Conservation (phyloP, 305 asterid species). For the Fraxinus floribunda region DNA sequence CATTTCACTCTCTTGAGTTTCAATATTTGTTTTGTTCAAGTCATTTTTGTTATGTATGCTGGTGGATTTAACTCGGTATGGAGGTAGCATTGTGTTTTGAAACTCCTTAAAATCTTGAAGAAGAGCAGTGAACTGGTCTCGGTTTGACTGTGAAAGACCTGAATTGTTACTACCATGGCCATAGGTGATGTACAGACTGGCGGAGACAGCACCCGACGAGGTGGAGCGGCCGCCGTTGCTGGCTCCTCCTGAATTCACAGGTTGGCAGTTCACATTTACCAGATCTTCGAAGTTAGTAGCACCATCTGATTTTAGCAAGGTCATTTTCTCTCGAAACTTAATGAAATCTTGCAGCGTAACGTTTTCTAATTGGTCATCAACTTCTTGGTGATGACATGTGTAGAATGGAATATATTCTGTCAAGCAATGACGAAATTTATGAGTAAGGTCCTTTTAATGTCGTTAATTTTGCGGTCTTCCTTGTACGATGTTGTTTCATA, state of each 20-base stretch:
- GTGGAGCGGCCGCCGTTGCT: no score
- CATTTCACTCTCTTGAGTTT: constrained; percentile 27
- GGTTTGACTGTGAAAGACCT: constrained; percentile 8
- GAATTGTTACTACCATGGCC: constrained; percentile 20
- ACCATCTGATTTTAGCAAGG: constrained; percentile 6
- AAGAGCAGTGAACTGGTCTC: constrained; percentile 8
- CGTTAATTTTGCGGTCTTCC: not conserved
- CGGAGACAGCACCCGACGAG: no score
- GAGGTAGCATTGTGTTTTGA: constrained; percentile 10
- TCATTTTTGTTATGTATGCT: not conserved
- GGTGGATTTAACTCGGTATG: constrained; percentile 2
- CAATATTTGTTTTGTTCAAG: not conserved
- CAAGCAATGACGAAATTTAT: not conserved
- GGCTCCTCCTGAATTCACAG: no score
- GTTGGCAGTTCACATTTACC: not conserved
- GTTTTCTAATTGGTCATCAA: constrained; percentile 19
- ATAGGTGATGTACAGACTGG: constrained; percentile 23
- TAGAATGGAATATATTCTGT: not conserved
- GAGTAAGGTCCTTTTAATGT: not conserved
- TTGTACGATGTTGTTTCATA: not conserved
- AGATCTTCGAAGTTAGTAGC: constrained; percentile 28
- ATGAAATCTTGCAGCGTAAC: constrained; percentile 31
- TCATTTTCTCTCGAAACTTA: constrained; percentile 27
- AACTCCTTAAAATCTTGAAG: constrained; percentile 24
- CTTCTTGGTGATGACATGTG: constrained; percentile 13